A percentile compares a stretch with the other conserved stretches of the same genome.
These are phyloP conservation scores for Magnaporthales sp. DNA, from an alignment of 2,329 filamentous ascomycete species.

Conservation along the genomic window DNA sequence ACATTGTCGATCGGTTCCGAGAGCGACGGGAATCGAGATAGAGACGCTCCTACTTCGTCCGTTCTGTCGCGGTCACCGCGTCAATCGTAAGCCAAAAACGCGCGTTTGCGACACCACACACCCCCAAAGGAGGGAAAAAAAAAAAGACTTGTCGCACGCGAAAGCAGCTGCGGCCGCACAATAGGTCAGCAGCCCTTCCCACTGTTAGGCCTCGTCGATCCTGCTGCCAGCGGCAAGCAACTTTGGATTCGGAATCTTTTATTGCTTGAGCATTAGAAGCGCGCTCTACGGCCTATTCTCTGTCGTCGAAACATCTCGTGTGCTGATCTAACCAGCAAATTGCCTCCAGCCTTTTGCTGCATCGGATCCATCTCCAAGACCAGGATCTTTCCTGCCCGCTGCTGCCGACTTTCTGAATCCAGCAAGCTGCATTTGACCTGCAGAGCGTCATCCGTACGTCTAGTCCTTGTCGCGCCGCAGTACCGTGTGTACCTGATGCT, in stretches of 20 bases:
- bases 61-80: neutral
- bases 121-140: neutral
- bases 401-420: slow-evolving; percentile 1
- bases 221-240: neutral
- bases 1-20: neutral
- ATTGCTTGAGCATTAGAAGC: neutral
- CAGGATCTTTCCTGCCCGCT: neutral
- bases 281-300: neutral
- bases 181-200: no score
- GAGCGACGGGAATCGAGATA: neutral
- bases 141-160: neutral
- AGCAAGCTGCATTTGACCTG: slow-evolving; percentile 4
- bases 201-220: no score
- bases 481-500: slow-evolving; percentile 1
- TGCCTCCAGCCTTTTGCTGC: slow-evolving; percentile 1
- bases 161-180: neutral
- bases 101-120: neutral
- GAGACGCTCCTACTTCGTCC: neutral
- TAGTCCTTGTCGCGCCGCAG: slow-evolving; percentile 2
- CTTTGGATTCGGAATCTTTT: neutral
- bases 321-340: neutral
- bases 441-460: slow-evolving; percentile 2
- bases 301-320: neutral
- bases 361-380: neutral
- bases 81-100: neutral